A percentile compares a stretch with the other conserved stretches of the same genome.
phyloP scores from a whole-genome alignment of 2,329 filamentous ascomycete species.

The Botryotinia convoluta region DNA sequence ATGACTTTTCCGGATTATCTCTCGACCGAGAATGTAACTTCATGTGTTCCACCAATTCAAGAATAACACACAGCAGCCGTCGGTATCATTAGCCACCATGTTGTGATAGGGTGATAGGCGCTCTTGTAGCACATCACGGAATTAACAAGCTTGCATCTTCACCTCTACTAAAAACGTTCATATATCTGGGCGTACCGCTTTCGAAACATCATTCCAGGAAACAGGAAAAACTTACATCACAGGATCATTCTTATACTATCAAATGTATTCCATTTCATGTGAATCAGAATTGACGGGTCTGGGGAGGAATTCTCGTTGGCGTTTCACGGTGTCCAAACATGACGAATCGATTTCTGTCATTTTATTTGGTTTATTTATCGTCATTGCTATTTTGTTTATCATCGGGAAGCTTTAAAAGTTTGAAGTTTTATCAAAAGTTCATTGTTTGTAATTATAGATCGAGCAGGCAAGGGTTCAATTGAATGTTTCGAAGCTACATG shows the following conservation, averaged over 20 bases:
- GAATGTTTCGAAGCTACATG: background rate
- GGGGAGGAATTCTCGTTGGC: background rate
- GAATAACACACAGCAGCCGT: background rate
- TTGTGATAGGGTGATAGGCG: background rate
- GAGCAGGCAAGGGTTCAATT: background rate
- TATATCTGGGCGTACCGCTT: background rate
- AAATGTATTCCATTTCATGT: background rate
- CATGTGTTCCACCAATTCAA: background rate
- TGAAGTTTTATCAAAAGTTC: background rate
- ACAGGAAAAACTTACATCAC: too few species aligned
- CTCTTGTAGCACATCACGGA: background rate
- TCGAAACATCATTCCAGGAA: background rate
- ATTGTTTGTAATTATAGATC: background rate
- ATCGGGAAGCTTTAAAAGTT: conserved; percentile 1
- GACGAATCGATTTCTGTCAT: background rate
- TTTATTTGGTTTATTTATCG: background rate
- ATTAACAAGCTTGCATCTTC: background rate
- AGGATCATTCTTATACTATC: too few species aligned
- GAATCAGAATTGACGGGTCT: conserved; percentile 2
- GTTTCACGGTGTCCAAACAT: background rate
- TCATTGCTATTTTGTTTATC: background rate
- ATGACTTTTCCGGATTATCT: background rate
- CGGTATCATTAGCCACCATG: background rate
- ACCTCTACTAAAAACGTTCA: background rate
- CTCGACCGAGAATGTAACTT: conserved; percentile 4